Evolutionary conservation across 768 basidiomycete genomes (phyloP).

Genomic region (Cyclocybe aegerita): DNA sequence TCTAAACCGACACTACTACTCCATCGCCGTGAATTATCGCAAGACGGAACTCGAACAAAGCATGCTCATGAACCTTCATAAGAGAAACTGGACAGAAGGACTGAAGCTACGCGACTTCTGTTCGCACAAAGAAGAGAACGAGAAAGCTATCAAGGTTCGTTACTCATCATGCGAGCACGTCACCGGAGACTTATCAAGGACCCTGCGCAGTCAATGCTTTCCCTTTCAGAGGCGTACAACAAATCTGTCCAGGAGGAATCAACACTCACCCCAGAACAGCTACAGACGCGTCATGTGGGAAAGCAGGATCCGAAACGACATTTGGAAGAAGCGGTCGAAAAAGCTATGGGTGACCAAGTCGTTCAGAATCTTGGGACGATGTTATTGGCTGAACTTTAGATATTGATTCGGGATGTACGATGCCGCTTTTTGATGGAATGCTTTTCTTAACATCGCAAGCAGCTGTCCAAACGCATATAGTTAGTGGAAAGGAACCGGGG

Average conservation of each 20-base stretch:
- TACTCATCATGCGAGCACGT: slow-evolving; percentile 5
- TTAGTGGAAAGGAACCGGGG: no score
- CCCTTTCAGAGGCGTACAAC: slow-evolving; percentile 91
- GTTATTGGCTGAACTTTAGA: slow-evolving; percentile 86
- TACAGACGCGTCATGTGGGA: slow-evolving; percentile 96
- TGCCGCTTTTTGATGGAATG: no score
- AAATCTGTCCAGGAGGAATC: slow-evolving; percentile 98
- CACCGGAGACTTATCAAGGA: slow-evolving; percentile 13
- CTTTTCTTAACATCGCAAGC: no score
- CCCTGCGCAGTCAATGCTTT: slow-evolving; percentile 77
- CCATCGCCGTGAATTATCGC: slow-evolving; percentile 95
- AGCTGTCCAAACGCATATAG: no score
- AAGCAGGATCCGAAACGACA: slow-evolving; percentile 99
- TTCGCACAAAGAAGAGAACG: slow-evolving; percentile 83
- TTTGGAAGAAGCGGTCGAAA: slow-evolving; percentile 95
- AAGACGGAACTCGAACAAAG: slow-evolving; percentile 98
- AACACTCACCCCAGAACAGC: slow-evolving; percentile 88
- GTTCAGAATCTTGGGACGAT: slow-evolving; percentile 95
- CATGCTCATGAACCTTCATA: slow-evolving; percentile 99
- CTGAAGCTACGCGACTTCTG: slow-evolving; percentile 90
- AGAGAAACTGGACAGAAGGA: slow-evolving; percentile 98
- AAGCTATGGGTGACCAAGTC: slow-evolving; percentile 97
- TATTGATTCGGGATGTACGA: slow-evolving; percentile 1
- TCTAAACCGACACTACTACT: slow-evolving; percentile 97
- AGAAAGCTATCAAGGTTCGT: slow-evolving; percentile 90